Evolutionary conservation across 2,329 filamentous ascomycete species (phyloP), one percentile per base, ranked within the genome.

Genomic region (Ophiocordyceps camponoti-leonardi): DNA sequence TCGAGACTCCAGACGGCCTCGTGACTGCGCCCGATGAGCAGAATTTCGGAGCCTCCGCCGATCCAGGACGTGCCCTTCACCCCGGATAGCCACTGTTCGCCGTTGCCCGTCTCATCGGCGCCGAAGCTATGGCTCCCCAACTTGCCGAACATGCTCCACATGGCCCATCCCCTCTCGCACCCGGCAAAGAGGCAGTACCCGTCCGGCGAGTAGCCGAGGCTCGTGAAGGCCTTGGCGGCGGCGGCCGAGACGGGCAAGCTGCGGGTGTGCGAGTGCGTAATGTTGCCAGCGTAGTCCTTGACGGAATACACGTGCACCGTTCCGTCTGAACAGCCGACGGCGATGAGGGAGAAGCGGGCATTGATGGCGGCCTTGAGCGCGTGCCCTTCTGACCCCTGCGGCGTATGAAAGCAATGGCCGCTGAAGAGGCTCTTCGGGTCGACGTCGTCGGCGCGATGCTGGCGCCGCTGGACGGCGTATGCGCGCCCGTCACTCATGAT

Each of bases 61-160:
- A 94, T 73, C 92, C 92, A 98, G 41, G 79, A 80, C 4, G 83
- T 87, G 53, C 83, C 78, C 19, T 69, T 72, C 22, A 94, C 71
- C 4, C 88, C 86, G 6, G 74, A 71, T n/a, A 96, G 69, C 86
- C 90, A 96, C 41, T 76, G 73, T 57, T 98, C 90, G 26, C 73
- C 74, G 55, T 92, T 90, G 7, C 66, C 65, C 43, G 72, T 65
- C 23, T 69, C 67, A 54, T 94, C 84, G 13, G 76, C 71, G 7
- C 73, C 71, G 59, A 96, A 96, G 57, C 86, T 94, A 53, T 79
- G 86, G 46, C 83, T 87, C 14, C 87, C 81, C 2, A 82, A 74
- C 61, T 94, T 95, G 31, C 92, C 92, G 62, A 94, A 98, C 35
- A 96, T 92, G 59, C 90, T 96, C 90, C 90, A 98, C 42, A 81